Evolutionary conservation across 2,329 filamentous ascomycete genomes (phyloP), one percentile per base, ranked within the genome.

Genomic region (Exophiala sp.): DNA sequence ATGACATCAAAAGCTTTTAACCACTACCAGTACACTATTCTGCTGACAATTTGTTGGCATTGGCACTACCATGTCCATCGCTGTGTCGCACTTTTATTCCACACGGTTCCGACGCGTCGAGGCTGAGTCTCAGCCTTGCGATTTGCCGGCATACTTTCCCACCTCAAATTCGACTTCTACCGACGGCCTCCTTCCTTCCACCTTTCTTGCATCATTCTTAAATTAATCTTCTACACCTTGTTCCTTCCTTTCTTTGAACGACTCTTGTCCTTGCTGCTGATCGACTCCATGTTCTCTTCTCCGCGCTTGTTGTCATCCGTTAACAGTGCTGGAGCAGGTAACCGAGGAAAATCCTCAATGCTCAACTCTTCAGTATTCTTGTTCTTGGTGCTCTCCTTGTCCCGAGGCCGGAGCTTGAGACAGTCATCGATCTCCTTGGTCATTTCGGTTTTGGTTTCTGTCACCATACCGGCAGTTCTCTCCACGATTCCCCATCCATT

Each of bases 401-500:
- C 24, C 24, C 3, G 5, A 3, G 40, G 6, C 21, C 20, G 35
- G 16, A 49, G 21, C 12, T 33, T 24, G 40, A 49, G 46, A 49
- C 34, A 49, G 16, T 41, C 20, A 16, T 49, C n/a, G 34, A 49
- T 41, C 2, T 49, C 21, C 20, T 41, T 39, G 10, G 39, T 21
- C 46, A 49, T 40, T n/a, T 20, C 21, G 20, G 9, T 20, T 5
- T 21, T 40, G 34, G 36, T 40, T 5, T 39, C 34, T 8, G 38
- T 40, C 11, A 49, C 46, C 34, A 49, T 33, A 6, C 34, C 11
- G 6, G 32, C 36, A 12, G 46, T 41, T 2, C 46, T 16, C 5
- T 39, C 16, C 11, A 40, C 46, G 24, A 49, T 49, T 18, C 46
- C 39, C 46, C 46, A 49, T n/a, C 34, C 46, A 18, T 35, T 39